Base-by-base conservation (phyloP, 2,329 filamentous ascomycete genomes). In the Neurospora crassa region DNA sequence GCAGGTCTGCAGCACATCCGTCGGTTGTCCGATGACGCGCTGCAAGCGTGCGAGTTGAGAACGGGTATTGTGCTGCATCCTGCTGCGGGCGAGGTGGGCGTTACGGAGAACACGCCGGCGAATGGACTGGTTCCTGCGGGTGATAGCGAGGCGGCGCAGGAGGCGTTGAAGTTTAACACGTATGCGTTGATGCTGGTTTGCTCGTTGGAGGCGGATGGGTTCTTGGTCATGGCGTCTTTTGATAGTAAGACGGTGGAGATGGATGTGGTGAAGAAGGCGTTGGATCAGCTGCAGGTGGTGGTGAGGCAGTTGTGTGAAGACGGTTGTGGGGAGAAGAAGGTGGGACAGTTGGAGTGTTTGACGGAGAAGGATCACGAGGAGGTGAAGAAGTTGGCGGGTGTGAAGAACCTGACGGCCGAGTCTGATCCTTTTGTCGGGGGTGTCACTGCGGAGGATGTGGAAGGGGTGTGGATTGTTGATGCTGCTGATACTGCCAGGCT, bases 111-210 rank as follows among this genome's bases (percentile, higher is more conserved):
- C 12, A 77, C 81, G 10, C 86, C 84, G 0, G 86, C 85, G 0
- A 83, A 84, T 73, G 81, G 83, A 0, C 85, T 89, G 34, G 83
- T 88, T 5, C 87, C 87, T 0, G 84, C 86, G 0, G 84, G 85
- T 41, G 87, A 88, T 71, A 82, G 81, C 0, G 87, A 89, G 73
- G 85, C 86, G 1, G 87, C 87, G 0, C 84, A 86, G 67, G 88
- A 90, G 74, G 88, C 88, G 0, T 82, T 90, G 74, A 85, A 85
- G 75, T 86, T 86, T 77, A 86, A 86, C 77, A 85, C 84, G 0
- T 90, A 90, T 76, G 85, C 88, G 1, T 84, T 91, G 41, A 90
- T 91, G 82, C 80, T 91, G 24, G 89, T 90, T 59, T 91, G 89
- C 77, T 88, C 86, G 4, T 80, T 90, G 6, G 84, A 87, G 43